Base-by-base conservation (phyloP, 495 filamentous ascomycete species). In the Aspergillus baeticus region DNA sequence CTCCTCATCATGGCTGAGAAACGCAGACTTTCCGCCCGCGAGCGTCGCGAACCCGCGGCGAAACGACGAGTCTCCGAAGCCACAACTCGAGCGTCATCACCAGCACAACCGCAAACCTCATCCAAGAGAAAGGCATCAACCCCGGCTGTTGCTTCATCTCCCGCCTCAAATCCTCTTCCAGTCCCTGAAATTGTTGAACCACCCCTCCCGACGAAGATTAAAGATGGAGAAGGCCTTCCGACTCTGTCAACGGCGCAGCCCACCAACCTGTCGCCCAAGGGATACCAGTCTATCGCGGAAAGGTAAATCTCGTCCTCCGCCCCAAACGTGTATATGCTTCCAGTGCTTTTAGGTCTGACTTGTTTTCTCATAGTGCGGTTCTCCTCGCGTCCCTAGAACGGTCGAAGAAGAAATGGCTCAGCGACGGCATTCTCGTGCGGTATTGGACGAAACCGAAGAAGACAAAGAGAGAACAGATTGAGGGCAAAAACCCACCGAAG, bases 361-460 rank as follows among this genome's bases (percentile, higher is more conserved):
- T 34, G 59, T 51, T 2, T n/a, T 7, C 4, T n/a, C 22, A 54
- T 26, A 97, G 93, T 70, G 90, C 88, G 46, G 89, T 99, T 6
- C 78, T 98, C 45, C 79, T 86, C 46, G 84, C 89, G 49, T 92
- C 95, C 4, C 79, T 99, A 15, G 77, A 86, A 45, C 84, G 90
- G 48, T 98, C 95, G 45, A 90, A 90, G 51, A 82, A 87, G 61
- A 88, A 85, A 83, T 98, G 95, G 95, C 80, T 91, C 8, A 86
- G 79, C 61, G 91, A 96, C 59, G 87, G 89, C 15, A 86, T 96
- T 34, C 89, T 99, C 57, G 91, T 94, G 57, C 89, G 88, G 61
- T 98, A 95, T 70, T 97, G 92, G 87, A 87, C 87, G 10, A 96
- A 97, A 63, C 91, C 92, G 6, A 81, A 83, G 53, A 96, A 92